A percentile compares a stretch with the other conserved stretches of the same genome.
Evolutionary conservation across 108 stramenopile genomes (phyloP).

Genomic region (Seminavis robusta): DNA sequence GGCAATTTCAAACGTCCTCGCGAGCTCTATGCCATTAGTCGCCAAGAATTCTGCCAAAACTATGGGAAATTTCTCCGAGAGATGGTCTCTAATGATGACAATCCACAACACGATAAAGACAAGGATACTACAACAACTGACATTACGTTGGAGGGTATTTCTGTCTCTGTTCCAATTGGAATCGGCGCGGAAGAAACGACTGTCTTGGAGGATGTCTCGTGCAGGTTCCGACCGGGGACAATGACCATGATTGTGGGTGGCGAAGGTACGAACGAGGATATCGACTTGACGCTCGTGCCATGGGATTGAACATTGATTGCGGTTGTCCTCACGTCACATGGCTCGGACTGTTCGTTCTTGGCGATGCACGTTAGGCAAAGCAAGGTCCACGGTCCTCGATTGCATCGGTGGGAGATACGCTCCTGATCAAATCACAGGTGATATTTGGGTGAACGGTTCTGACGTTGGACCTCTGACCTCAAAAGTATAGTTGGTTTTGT

Average conservation of each 20-base stretch:
- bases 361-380: too few species aligned
- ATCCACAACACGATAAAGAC: not conserved
- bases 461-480: slow-evolving; percentile 15
- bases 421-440: slow-evolving; percentile 52
- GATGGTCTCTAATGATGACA: slow-evolving; percentile 7
- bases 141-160: slow-evolving; percentile 36
- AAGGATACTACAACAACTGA: slow-evolving; percentile 32
- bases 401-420: slow-evolving; percentile 61
- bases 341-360: too few species aligned
- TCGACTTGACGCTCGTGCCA: too few species aligned
- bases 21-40: too few species aligned
- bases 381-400: slow-evolving; percentile 63
- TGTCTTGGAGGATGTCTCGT: slow-evolving; percentile 40
- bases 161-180: slow-evolving; percentile 26
- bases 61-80: slow-evolving; percentile 32
- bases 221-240: slow-evolving; percentile 39
- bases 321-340: too few species aligned
- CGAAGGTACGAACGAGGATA: too few species aligned
- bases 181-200: slow-evolving; percentile 20
- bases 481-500: slow-evolving; percentile 49
- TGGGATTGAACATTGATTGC: too few species aligned
- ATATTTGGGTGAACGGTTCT: slow-evolving; percentile 55
- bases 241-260: too few species aligned
- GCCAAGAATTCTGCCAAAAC: slow-evolving; percentile 28
- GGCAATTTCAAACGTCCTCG: too few species aligned